phyloP scores from a whole-genome alignment of 2,329 filamentous ascomycete genomes.

The Coniochaeta ligniaria region DNA sequence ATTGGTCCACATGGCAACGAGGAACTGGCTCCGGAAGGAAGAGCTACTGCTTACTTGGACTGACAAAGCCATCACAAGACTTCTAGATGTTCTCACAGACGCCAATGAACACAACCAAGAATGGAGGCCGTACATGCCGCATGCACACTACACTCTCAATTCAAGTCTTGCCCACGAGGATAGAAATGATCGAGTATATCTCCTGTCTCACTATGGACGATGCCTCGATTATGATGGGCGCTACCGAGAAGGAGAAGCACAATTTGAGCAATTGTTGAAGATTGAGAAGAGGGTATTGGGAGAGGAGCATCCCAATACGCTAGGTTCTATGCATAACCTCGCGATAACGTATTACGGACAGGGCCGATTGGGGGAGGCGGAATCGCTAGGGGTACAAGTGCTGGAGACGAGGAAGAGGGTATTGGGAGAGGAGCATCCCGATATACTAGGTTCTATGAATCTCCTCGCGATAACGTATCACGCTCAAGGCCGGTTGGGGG shows the following conservation, averaged over 20 bases:
- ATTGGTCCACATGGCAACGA: constrained; percentile 25
- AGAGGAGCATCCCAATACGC: constrained; percentile 4
- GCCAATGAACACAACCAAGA: constrained; percentile 10
- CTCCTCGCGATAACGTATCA: constrained; percentile 3
- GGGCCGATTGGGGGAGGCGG: constrained; percentile 3
- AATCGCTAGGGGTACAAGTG: neutral
- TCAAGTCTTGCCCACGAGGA: neutral
- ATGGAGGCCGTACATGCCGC: constrained; percentile 22
- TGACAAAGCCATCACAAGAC: constrained; percentile 8
- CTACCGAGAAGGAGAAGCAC: neutral
- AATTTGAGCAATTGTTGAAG: neutral
- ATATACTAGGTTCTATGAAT: constrained; percentile 1
- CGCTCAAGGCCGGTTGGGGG: constrained; percentile 1
- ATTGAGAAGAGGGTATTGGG: neutral
- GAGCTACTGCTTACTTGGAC: constrained; percentile 10
- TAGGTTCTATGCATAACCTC: constrained; percentile 4
- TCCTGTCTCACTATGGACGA: neutral
- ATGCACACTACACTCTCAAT: constrained; percentile 10
- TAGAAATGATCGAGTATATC: neutral
- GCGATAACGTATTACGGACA: constrained; percentile 1
- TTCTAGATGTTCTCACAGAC: constrained; percentile 16
- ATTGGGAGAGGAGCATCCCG: constrained; percentile 6
- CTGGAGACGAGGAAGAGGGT: constrained; percentile 1
- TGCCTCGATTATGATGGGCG: neutral
- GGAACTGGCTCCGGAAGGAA: constrained; percentile 21